Evolutionary conservation across 192 early-diverging fungal species (phyloP).

Genomic region (Coemansia reversa): DNA sequence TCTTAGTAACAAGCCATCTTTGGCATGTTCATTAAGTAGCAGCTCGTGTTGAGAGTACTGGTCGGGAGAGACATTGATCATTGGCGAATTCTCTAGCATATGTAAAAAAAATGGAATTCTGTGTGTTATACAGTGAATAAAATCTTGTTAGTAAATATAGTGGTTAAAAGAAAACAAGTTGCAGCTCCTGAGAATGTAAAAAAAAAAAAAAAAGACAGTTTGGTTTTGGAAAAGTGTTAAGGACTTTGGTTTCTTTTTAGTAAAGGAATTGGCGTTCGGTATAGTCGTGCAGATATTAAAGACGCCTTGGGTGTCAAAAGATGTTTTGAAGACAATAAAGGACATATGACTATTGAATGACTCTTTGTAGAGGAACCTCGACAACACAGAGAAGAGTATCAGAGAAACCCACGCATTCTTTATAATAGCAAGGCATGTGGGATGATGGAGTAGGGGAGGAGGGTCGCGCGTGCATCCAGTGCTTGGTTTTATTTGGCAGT

Average conservation of each 20-base stretch:
- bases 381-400: background rate
- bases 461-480: no score
- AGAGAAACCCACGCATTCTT: background rate
- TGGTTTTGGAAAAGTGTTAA: background rate
- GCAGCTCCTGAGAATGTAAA: background rate
- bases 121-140: background rate
- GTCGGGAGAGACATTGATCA: slow-evolving; percentile 11
- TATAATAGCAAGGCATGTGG: background rate
- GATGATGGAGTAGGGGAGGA: no score
- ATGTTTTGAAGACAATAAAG: background rate
- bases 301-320: background rate
- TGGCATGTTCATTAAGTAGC: slow-evolving; percentile 1
- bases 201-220: background rate
- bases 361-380: background rate
- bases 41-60: slow-evolving; percentile 15
- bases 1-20: background rate
- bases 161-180: background rate
- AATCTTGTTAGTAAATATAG: background rate
- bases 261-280: background rate
- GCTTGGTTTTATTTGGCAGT: no score
- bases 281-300: background rate
- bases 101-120: background rate
- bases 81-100: slow-evolving; percentile 1
- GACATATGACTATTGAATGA: background rate
- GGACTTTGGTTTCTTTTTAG: background rate